Evolutionary conservation across 2,329 filamentous ascomycete species (phyloP).

Genomic region (Fusarium nurragi): DNA sequence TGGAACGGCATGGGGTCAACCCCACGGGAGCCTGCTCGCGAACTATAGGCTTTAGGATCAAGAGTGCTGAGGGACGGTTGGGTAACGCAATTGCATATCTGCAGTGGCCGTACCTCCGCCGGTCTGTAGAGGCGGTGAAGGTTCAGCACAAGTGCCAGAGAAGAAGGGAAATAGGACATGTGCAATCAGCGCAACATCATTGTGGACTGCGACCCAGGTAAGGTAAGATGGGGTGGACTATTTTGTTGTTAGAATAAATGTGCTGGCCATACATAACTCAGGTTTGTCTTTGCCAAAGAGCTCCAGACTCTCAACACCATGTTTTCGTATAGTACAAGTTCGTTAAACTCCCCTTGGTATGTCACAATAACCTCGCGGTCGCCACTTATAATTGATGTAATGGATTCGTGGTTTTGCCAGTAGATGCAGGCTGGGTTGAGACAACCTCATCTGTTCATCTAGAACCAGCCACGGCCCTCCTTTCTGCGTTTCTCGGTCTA

Average conservation of each 20-base stretch:
- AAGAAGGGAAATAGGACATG: not conserved
- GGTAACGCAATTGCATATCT: not conserved
- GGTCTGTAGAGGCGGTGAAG: not conserved
- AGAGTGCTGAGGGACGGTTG: not conserved
- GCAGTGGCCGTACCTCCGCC: not conserved
- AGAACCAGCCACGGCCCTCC: conserved; percentile 44
- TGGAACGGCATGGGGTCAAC: not conserved
- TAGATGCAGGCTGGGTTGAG: not conserved
- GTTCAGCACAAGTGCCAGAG: not conserved
- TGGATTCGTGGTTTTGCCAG: not conserved
- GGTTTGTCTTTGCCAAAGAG: not conserved
- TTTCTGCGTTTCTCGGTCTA: conserved; percentile 50
- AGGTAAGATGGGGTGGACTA: not conserved
- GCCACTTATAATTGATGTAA: not conserved
- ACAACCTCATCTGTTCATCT: not conserved
- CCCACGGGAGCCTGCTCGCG: not conserved
- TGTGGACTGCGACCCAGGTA: not conserved
- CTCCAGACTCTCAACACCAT: not conserved
- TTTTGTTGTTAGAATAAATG: conserved; percentile 1
- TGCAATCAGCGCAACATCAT: not conserved
- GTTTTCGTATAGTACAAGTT: conserved; percentile 23
- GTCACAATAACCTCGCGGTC: conserved; percentile 12
- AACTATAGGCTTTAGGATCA: not conserved
- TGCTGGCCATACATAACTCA: not conserved
- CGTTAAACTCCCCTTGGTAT: conserved; percentile 2